phyloP scores from a whole-genome alignment of 2,329 filamentous ascomycete species.

The Ophiosphaerella herpotricha region DNA sequence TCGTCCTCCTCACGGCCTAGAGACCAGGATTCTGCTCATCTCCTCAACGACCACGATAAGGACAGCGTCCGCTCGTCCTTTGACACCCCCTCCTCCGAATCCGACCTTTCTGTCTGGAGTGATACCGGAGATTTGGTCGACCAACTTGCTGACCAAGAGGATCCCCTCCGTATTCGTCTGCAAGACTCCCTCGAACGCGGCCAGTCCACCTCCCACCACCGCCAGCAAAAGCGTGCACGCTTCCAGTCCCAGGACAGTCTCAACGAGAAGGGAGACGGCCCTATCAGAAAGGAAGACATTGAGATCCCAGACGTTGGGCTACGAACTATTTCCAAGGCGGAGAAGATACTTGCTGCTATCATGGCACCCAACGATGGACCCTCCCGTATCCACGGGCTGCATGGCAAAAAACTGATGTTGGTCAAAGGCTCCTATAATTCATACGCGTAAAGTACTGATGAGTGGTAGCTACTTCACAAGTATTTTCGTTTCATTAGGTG shows the following conservation, averaged over 20 bases:
- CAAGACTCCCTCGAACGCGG: slow-evolving; percentile 68
- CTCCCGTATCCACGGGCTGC: slow-evolving; percentile 84
- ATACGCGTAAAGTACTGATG: slow-evolving; percentile 8
- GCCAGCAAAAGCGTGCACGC: slow-evolving; percentile 68
- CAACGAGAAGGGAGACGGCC: slow-evolving; percentile 50
- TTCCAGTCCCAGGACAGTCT: slow-evolving; percentile 60
- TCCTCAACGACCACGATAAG: slow-evolving; percentile 54
- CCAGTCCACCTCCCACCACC: slow-evolving; percentile 51
- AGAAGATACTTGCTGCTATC: slow-evolving; percentile 76
- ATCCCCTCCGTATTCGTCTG: slow-evolving; percentile 75
- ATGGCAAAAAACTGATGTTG: slow-evolving; percentile 92
- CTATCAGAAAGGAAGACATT: slow-evolving; percentile 73
- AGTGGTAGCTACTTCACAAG: slow-evolving; percentile 88
- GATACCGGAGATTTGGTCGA: slow-evolving; percentile 95
- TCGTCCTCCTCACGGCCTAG: slow-evolving; percentile 50
- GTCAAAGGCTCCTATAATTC: slow-evolving; percentile 30
- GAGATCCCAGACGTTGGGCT: slow-evolving; percentile 72
- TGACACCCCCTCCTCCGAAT: slow-evolving; percentile 61
- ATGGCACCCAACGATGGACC: slow-evolving; percentile 77
- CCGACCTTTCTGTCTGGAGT: slow-evolving; percentile 82
- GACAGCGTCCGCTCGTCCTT: slow-evolving; percentile 59
- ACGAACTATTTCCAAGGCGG: slow-evolving; percentile 66
- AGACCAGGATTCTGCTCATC: slow-evolving; percentile 47
- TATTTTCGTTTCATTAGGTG: slow-evolving; percentile 83
- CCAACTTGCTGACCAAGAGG: slow-evolving; percentile 81